Evolutionary conservation across 768 basidiomycete genomes (phyloP).

Genomic region (Strobilomyces echinocephalus): DNA sequence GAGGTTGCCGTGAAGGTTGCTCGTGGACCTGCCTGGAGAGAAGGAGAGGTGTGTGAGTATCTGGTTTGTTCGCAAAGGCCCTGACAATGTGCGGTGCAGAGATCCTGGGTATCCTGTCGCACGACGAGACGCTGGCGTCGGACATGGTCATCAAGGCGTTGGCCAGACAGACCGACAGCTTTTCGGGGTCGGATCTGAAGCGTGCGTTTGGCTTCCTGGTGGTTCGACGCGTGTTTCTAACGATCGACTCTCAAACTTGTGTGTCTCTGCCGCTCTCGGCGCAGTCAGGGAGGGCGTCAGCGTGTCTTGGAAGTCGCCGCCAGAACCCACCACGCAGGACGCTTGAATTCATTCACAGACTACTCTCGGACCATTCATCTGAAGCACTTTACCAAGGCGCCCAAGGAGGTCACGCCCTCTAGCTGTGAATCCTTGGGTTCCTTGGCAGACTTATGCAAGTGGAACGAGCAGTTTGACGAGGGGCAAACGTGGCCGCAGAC

Average conservation of each 20-base stretch:
- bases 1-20: conserved; percentile 76
- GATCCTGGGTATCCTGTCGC: conserved; percentile 81
- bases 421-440: conserved; percentile 78
- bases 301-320: conserved; percentile 63
- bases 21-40: conserved; percentile 86
- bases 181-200: conserved; percentile 93
- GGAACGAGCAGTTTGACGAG: conserved; percentile 95
- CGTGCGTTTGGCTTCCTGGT: conserved; percentile 47
- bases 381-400: conserved; percentile 76
- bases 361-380: conserved; percentile 41
- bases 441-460: conserved; percentile 71
- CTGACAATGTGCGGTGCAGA: conserved; percentile 40
- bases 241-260: conserved; percentile 56
- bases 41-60: conserved; percentile 75
- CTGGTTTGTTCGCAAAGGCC: background rate
- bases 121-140: conserved; percentile 66
- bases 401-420: conserved; percentile 87
- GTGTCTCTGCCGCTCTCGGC: conserved; percentile 88
- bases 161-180: conserved; percentile 73
- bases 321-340: conserved; percentile 4
- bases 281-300: conserved; percentile 81
- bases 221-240: background rate
- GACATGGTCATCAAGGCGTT: conserved; percentile 60
- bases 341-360: background rate
- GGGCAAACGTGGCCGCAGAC: too few relatives aligned